Percentiles rank a stretch among this genome's conserved stretches.
These are phyloP conservation scores for Theobroma cacao DNA, from an alignment of 345 rosid genomes.

Conservation along the genomic window DNA sequence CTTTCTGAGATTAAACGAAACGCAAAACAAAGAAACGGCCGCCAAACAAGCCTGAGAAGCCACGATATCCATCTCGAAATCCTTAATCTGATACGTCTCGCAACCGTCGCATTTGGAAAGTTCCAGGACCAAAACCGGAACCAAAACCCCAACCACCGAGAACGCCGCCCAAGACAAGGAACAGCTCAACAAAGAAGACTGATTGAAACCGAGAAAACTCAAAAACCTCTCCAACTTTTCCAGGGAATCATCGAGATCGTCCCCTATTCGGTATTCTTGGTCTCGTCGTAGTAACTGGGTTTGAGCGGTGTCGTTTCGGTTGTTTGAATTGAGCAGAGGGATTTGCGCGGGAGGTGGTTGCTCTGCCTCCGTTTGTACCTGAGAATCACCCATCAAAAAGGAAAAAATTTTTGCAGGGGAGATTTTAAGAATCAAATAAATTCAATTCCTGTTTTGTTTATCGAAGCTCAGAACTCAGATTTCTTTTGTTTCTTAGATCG, in stretches of 20 bases:
- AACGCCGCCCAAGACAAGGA: constrained; percentile 65
- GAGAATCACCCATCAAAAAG: constrained; percentile 37
- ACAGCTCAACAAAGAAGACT: constrained; percentile 44
- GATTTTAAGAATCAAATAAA: neutral
- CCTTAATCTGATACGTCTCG: constrained; percentile 55
- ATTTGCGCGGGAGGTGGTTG: constrained; percentile 32
- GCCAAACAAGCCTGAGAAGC: constrained; percentile 81
- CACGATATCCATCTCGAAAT: constrained; percentile 69
- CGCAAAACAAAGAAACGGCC: constrained; percentile 69
- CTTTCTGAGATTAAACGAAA: constrained; percentile 77
- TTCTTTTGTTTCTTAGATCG: too few relatives aligned
- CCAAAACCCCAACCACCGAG: constrained; percentile 44
- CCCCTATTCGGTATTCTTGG: constrained; percentile 10
- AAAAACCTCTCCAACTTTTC: constrained; percentile 51
- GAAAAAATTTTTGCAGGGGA: neutral
- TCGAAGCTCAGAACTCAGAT: too few relatives aligned
- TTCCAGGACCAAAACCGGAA: constrained; percentile 70
- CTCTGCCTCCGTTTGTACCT: constrained; percentile 6
- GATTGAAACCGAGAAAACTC: constrained; percentile 65
- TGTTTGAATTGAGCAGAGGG: constrained; percentile 47
- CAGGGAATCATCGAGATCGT: constrained; percentile 47
- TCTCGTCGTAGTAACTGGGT: neutral
- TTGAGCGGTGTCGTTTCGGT: constrained; percentile 15
- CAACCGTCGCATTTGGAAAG: constrained; percentile 53
- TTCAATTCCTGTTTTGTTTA: neutral